These are phyloP conservation scores for Dactylonectria estremocensis DNA, from an alignment of 2,329 filamentous ascomycete species.

Conservation along the genomic window DNA sequence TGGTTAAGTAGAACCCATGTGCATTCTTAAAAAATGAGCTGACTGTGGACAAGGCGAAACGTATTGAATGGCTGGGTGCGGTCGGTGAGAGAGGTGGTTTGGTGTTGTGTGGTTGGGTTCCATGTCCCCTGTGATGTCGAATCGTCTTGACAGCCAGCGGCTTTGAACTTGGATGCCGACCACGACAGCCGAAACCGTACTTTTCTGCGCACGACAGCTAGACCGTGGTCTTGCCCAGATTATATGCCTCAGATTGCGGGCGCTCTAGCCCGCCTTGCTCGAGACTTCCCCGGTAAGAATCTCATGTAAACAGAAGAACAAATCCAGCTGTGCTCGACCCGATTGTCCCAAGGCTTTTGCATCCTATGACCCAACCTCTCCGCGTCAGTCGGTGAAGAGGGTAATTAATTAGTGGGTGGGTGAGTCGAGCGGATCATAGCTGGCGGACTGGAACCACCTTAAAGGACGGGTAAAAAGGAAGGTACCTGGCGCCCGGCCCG, in stretches of 20 bases:
- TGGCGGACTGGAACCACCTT: slow-evolving; percentile 11
- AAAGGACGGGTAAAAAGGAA: slow-evolving; percentile 16
- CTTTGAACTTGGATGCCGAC: neutral
- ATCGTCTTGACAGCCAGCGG: neutral
- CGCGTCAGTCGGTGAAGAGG: slow-evolving; percentile 1
- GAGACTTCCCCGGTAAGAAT: neutral
- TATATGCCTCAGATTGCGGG: neutral
- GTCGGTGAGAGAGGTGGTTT: slow-evolving; percentile 1
- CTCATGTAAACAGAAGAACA: neutral
- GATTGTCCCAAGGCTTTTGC: neutral
- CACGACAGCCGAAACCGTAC: neutral
- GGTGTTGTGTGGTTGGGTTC: slow-evolving; percentile 5
- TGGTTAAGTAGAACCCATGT: neutral
- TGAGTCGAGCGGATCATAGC: neutral
- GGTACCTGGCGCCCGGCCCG: slow-evolving; percentile 15
- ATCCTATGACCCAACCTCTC: neutral
- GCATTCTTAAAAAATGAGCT: neutral
- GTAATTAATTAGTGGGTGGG: neutral
- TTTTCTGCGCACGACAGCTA: neutral
- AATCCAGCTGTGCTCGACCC: neutral
- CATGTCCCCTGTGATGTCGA: slow-evolving; percentile 8
- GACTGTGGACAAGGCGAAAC: neutral
- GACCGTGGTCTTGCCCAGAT: slow-evolving; percentile 2
- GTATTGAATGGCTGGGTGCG: neutral
- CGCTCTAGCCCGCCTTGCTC: neutral